Percentiles rank a stretch among this genome's conserved stretches.
These are phyloP conservation scores for Suhomyces ambrosiae DNA, from an alignment of 1,139 yeast species.

Conservation along the genomic window DNA sequence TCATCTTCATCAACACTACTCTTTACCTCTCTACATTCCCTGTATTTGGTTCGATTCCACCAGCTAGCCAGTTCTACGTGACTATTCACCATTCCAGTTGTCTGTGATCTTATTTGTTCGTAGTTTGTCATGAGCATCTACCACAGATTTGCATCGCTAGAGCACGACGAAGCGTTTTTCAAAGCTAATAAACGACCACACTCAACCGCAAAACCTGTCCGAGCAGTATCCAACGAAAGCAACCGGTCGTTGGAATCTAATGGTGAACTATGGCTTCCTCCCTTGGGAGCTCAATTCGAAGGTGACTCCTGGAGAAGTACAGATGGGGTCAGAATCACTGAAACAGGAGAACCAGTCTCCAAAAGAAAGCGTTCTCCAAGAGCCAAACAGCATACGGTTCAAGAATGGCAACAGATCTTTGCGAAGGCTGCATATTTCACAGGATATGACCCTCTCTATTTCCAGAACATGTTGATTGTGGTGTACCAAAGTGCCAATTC, in stretches of 20 bases:
- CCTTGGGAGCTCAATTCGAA: slow-evolving; percentile 11
- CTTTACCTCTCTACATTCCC: too few relatives aligned
- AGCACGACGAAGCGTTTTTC: slow-evolving; percentile 33
- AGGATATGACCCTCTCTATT: slow-evolving; percentile 53
- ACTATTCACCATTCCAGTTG: too few relatives aligned
- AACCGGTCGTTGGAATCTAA: neutral
- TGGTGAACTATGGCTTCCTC: slow-evolving; percentile 6
- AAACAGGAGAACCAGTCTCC: too few relatives aligned
- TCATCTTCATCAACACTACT: too few relatives aligned
- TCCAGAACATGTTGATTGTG: slow-evolving; percentile 55
- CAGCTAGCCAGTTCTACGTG: too few relatives aligned
- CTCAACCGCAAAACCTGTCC: slow-evolving; percentile 1
- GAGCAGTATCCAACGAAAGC: neutral
- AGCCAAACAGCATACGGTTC: slow-evolving; percentile 8
- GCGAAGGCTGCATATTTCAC: slow-evolving; percentile 56
- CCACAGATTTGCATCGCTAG: slow-evolving; percentile 43
- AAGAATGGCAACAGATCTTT: slow-evolving; percentile 45
- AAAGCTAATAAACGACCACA: slow-evolving; percentile 6
- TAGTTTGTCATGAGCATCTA: slow-evolving; percentile 30
- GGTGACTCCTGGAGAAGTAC: slow-evolving; percentile 10
- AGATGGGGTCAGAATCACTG: slow-evolving; percentile 5
- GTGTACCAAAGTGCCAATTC: slow-evolving; percentile 52
- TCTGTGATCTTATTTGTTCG: too few relatives aligned
- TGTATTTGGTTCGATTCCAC: too few relatives aligned
- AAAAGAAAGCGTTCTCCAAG: too few relatives aligned